phyloP scores from a whole-genome alignment of 371 early-diverging fungal genomes.

The Basidiobolus meristosporus region DNA sequence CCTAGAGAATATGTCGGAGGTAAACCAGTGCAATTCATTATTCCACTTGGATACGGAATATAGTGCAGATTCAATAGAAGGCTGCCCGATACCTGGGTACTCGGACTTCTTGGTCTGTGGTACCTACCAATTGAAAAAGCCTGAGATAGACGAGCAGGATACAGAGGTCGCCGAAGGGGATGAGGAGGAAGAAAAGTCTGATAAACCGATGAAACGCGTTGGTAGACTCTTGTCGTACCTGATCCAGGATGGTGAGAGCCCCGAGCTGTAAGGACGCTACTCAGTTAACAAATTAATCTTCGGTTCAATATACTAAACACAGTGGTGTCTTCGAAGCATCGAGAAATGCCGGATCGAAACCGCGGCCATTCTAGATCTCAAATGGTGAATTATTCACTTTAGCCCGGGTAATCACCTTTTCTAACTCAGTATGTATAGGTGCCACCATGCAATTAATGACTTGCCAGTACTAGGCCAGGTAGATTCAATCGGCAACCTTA shows the following conservation, averaged over 20 bases:
- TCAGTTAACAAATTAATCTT: background rate
- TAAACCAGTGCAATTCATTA: too few relatives aligned
- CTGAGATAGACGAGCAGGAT: constrained; percentile 4
- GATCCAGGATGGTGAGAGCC: constrained; percentile 3
- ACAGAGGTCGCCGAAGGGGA: constrained; percentile 13
- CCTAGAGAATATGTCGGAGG: too few relatives aligned
- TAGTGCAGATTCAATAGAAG: constrained; percentile 69
- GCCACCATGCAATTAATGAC: background rate
- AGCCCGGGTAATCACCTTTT: background rate
- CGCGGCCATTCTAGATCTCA: constrained; percentile 66
- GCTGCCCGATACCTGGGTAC: constrained; percentile 34
- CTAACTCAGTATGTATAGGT: constrained; percentile 1
- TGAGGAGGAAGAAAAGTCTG: constrained; percentile 4
- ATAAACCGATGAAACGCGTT: constrained; percentile 10
- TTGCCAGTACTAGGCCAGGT: constrained; percentile 1
- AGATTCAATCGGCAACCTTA: constrained; percentile 1
- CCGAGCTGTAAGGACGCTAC: constrained; percentile 4
- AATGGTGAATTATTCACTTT: constrained; percentile 26
- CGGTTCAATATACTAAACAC: constrained; percentile 8
- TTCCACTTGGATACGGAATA: constrained; percentile 35
- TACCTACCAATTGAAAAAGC: constrained; percentile 49
- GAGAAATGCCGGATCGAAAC: constrained; percentile 29
- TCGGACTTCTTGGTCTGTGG: constrained; percentile 39
- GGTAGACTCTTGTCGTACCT: constrained; percentile 17
- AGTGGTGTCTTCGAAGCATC: constrained; percentile 2